Conservation (phyloP, 495 filamentous ascomycete species). For the Daldinia bambusicola region DNA sequence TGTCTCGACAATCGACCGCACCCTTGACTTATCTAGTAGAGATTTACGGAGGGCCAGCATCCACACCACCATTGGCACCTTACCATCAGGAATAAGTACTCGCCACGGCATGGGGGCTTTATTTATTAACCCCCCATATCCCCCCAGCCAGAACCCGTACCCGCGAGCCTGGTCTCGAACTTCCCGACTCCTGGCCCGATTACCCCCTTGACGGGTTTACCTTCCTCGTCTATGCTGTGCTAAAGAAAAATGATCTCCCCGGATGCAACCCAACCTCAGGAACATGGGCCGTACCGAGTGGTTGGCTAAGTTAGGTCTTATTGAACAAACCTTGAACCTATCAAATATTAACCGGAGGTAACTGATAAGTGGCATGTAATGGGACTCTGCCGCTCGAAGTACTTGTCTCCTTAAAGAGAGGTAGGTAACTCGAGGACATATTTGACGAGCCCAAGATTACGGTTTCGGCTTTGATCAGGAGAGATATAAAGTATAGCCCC, state of each 20-base stretch:
- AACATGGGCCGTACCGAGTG: conserved; percentile 23
- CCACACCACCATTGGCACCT: conserved; percentile 24
- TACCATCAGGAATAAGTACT: conserved; percentile 8
- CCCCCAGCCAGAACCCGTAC: not conserved
- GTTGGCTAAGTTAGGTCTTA: conserved; percentile 28
- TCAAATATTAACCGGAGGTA: conserved; percentile 27
- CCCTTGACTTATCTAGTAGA: conserved; percentile 35
- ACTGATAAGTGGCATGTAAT: conserved; percentile 20
- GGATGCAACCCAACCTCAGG: conserved; percentile 25
- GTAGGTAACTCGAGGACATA: too few relatives aligned
- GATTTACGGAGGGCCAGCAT: conserved; percentile 25
- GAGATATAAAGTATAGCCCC: not conserved
- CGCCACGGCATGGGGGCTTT: conserved; percentile 20
- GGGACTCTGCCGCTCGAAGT: not conserved
- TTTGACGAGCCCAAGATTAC: not conserved
- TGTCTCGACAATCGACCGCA: conserved; percentile 19
- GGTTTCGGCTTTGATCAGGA: not conserved
- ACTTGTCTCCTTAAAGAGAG: not conserved
- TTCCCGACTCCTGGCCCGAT: conserved; percentile 22
- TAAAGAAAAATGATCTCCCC: conserved; percentile 11
- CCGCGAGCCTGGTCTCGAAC: conserved; percentile 39
- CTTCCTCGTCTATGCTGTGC: conserved; percentile 1
- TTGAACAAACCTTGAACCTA: conserved; percentile 5
- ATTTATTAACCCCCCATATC: conserved; percentile 8
- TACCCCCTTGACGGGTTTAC: conserved; percentile 8